phyloP scores from a whole-genome alignment of 164 flowering plant genomes.

The Berberis vulgaris region DNA sequence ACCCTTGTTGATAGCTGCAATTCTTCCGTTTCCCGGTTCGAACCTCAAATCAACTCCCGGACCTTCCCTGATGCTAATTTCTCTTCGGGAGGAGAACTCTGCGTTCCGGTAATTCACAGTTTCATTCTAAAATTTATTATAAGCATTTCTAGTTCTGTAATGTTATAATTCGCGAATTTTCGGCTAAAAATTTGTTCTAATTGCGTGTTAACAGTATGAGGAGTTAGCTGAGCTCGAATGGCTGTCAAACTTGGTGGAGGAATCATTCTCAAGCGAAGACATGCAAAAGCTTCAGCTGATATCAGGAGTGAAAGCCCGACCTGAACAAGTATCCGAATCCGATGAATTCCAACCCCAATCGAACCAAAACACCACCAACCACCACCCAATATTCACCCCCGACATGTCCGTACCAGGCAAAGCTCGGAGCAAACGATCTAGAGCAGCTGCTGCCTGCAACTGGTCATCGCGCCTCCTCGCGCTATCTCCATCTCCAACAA shows the following conservation, averaged over 20 bases:
- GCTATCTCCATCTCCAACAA: slow-evolving; percentile 20
- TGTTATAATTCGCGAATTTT: not conserved
- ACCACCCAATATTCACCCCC: slow-evolving; percentile 20
- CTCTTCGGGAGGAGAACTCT: slow-evolving; percentile 35
- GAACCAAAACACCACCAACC: slow-evolving; percentile 16
- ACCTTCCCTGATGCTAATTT: slow-evolving; percentile 24
- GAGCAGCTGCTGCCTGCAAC: slow-evolving; percentile 57
- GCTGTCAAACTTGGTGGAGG: slow-evolving; percentile 91
- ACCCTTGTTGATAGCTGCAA: slow-evolving; percentile 51
- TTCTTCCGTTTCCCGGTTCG: slow-evolving; percentile 59
- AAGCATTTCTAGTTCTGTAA: not conserved
- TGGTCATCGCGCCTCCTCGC: slow-evolving; percentile 74
- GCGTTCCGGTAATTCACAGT: slow-evolving; percentile 63
- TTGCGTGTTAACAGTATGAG: slow-evolving; percentile 45
- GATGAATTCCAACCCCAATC: slow-evolving; percentile 9
- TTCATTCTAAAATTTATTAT: not conserved
- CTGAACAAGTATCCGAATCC: slow-evolving; percentile 16
- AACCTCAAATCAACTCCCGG: slow-evolving; percentile 21
- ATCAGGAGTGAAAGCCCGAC: slow-evolving; percentile 29
- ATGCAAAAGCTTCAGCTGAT: slow-evolving; percentile 47
- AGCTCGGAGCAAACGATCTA: slow-evolving; percentile 86
- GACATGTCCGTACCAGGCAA: slow-evolving; percentile 69
- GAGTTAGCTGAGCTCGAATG: slow-evolving; percentile 91
- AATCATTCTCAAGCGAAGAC: slow-evolving; percentile 73
- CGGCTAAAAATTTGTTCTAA: not conserved